Conservation (phyloP, 768 basidiomycete species). For the Tulasnella sp. region DNA sequence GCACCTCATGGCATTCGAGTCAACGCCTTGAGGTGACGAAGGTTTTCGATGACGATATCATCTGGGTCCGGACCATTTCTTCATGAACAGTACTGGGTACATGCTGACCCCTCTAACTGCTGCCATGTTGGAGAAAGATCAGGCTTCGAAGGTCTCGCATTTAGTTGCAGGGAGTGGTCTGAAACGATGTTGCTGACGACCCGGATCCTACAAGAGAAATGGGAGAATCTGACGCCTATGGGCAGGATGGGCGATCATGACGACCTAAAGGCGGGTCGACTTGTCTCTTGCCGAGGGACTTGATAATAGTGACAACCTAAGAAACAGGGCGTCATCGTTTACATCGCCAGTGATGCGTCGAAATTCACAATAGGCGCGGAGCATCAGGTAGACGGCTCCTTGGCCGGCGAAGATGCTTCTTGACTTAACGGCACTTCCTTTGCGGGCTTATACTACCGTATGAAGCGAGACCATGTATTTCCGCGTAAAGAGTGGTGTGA, state of each 20-base stretch:
- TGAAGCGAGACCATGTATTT: not conserved
- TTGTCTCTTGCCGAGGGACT: not conserved
- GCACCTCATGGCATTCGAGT: conserved; percentile 81
- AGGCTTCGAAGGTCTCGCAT: conserved; percentile 54
- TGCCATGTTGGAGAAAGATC: conserved; percentile 65
- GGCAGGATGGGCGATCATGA: conserved; percentile 87
- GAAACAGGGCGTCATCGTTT: conserved; percentile 73
- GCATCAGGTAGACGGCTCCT: conserved; percentile 76
- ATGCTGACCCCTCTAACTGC: conserved; percentile 86
- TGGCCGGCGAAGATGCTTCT: too few relatives aligned
- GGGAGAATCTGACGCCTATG: conserved; percentile 80
- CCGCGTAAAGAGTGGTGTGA: not conserved
- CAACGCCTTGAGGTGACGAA: conserved; percentile 56
- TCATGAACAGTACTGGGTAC: conserved; percentile 65
- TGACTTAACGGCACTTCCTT: too few relatives aligned
- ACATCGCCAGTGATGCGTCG: conserved; percentile 81
- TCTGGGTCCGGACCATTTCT: not conserved
- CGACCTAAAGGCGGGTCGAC: conserved; percentile 51
- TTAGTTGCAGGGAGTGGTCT: not conserved
- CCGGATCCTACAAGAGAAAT: conserved; percentile 65
- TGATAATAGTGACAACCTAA: not conserved
- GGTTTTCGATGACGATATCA: not conserved
- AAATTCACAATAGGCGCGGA: conserved; percentile 84
- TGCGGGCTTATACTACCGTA: conserved; percentile 4
- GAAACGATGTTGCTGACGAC: not conserved